Percentiles rank a stretch among this genome's conserved stretches.
These are phyloP conservation scores for Ceraceosorus guamensis DNA, from an alignment of 1,284 basidiomycete genomes.

Conservation along the genomic window DNA sequence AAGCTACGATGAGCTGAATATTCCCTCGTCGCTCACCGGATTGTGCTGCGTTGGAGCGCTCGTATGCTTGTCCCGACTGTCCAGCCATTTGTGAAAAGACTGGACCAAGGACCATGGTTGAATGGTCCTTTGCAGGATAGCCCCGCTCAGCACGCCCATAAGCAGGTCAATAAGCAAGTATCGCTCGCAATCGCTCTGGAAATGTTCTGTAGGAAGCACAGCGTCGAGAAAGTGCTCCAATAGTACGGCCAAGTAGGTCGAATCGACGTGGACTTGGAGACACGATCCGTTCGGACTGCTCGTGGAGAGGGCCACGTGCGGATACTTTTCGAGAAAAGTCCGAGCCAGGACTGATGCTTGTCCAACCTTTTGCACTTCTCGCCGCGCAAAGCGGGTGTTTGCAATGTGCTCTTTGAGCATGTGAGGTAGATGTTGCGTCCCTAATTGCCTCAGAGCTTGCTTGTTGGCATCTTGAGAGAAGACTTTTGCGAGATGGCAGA, in stretches of 20 bases:
- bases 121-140: background rate
- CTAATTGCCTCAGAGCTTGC: background rate
- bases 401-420: background rate
- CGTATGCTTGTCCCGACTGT: background rate
- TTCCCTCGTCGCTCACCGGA: too few species aligned
- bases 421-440: background rate
- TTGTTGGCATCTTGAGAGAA: background rate
- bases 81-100: background rate
- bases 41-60: too few species aligned
- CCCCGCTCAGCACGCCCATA: background rate
- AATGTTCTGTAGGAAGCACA: background rate
- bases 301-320: constrained; percentile 2
- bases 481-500: too few species aligned
- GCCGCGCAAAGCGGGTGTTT: too few species aligned
- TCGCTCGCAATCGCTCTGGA: background rate
- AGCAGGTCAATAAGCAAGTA: constrained; percentile 1
- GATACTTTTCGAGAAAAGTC: background rate
- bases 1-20: too few species aligned
- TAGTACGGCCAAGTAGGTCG: background rate
- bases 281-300: background rate
- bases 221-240: background rate
- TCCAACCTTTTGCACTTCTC: too few species aligned
- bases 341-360: background rate
- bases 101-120: constrained; percentile 1
- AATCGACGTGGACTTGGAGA: background rate